Evolutionary conservation across 768 basidiomycete species (phyloP).

Genomic region (Leucosporidium yakuticum): DNA sequence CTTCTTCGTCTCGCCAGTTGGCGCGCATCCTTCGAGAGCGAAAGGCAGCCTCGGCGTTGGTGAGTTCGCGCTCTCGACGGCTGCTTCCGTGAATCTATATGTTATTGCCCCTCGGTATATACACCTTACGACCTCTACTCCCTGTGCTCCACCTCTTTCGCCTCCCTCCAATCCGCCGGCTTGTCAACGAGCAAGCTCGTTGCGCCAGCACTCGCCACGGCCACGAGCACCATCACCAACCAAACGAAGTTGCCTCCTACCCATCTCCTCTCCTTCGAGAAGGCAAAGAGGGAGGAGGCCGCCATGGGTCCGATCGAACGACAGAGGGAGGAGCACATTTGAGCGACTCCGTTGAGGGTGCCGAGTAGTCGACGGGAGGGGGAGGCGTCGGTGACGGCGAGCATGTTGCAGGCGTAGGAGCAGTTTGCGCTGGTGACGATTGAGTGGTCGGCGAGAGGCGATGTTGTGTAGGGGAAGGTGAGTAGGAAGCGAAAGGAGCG

Average conservation of each 20-base stretch:
- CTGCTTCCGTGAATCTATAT: too few relatives aligned
- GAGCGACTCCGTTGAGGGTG: conserved; percentile 27
- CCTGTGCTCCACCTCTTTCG: too few relatives aligned
- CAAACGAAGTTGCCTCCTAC: conserved; percentile 20
- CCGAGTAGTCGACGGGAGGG: conserved; percentile 28
- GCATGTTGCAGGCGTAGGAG: conserved; percentile 32
- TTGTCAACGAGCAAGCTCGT: conserved; percentile 4
- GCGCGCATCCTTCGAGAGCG: too few relatives aligned
- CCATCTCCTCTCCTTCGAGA: conserved; percentile 12
- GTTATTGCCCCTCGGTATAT: too few relatives aligned
- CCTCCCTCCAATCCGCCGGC: not conserved
- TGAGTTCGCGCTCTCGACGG: too few relatives aligned
- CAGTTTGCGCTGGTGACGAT: conserved; percentile 9
- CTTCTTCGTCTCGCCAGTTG: too few relatives aligned
- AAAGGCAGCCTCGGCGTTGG: too few relatives aligned
- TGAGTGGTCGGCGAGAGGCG: too few relatives aligned
- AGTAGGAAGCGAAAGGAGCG: too few relatives aligned
- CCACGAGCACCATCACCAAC: conserved; percentile 14
- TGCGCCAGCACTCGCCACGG: not conserved
- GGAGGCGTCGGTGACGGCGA: conserved; percentile 23
- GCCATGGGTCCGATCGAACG: conserved; percentile 11
- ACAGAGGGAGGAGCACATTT: conserved; percentile 27
- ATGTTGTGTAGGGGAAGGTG: too few relatives aligned
- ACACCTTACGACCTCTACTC: too few relatives aligned
- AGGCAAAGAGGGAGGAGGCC: conserved; percentile 27